Evolutionary conservation across 116 monocot genomes (phyloP).

Genomic region (Iris pallida): DNA sequence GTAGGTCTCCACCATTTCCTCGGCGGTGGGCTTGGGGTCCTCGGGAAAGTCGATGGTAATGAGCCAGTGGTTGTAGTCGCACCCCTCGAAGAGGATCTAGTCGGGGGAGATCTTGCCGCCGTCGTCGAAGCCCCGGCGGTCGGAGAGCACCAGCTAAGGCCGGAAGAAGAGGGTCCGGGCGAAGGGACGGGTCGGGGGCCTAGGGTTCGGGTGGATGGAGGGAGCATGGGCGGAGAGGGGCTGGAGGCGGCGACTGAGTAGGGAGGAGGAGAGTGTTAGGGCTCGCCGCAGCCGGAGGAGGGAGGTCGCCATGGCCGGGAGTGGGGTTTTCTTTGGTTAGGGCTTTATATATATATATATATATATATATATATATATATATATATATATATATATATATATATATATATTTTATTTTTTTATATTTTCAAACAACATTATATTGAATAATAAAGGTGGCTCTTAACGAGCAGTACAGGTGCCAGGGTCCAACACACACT

Average conservation of each 20-base stretch:
- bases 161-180: constrained; percentile 26
- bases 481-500: too few relatives aligned
- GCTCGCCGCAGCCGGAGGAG: constrained; percentile 58
- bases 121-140: constrained; percentile 20
- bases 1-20: constrained; percentile 97
- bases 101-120: constrained; percentile 62
- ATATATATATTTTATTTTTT: too few relatives aligned
- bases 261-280: constrained; percentile 39
- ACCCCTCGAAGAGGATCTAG: constrained; percentile 89
- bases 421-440: too few relatives aligned
- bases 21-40: constrained; percentile 65
- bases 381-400: too few relatives aligned
- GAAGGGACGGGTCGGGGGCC: neutral
- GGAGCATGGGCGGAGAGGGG: neutral
- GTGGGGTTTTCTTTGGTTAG: neutral
- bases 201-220: neutral
- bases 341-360: too few relatives aligned
- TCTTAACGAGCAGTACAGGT: too few relatives aligned
- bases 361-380: too few relatives aligned
- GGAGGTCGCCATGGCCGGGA: constrained; percentile 43
- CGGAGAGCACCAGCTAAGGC: constrained; percentile 17
- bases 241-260: neutral
- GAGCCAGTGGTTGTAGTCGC: constrained; percentile 98
- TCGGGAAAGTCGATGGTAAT: constrained; percentile 92
- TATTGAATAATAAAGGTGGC: too few relatives aligned